Evolutionary conservation across 108 stramenopile species (phyloP).

Genomic region (Pseudonitzschia multistriata): DNA sequence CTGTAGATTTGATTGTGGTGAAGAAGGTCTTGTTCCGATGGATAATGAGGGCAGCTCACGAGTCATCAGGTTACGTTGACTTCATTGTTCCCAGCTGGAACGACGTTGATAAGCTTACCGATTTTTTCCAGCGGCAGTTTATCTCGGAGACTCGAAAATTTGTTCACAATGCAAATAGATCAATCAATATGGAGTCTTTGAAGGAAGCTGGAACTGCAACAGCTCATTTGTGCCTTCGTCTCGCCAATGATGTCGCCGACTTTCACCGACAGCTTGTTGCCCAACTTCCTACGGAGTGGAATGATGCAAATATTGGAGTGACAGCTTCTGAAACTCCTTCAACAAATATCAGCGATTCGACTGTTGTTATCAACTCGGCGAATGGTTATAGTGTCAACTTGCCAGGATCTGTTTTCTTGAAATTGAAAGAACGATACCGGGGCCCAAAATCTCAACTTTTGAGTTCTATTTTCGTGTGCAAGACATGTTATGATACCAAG

Average conservation of each 20-base stretch:
- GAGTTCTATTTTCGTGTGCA: conserved; percentile 57
- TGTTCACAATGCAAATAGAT: conserved; percentile 23
- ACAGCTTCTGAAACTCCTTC: conserved; percentile 29
- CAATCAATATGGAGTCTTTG: conserved; percentile 69
- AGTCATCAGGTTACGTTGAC: conserved; percentile 58
- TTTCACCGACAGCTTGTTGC: conserved; percentile 48
- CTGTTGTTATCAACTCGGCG: conserved; percentile 66
- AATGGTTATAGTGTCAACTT: conserved; percentile 54
- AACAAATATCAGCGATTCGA: conserved; percentile 21
- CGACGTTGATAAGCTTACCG: conserved; percentile 55
- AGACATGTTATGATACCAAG: conserved; percentile 75
- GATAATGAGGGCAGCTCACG: conserved; percentile 83
- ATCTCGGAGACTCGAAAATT: conserved; percentile 72
- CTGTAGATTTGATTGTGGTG: conserved; percentile 48
- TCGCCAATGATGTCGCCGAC: conserved; percentile 61
- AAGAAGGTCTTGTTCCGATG: conserved; percentile 77
- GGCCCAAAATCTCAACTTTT: conserved; percentile 61
- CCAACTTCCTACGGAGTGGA: conserved; percentile 57
- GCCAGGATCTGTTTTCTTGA: conserved; percentile 37
- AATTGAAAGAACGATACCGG: conserved; percentile 55
- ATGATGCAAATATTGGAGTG: conserved; percentile 63
- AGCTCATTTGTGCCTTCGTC: conserved; percentile 60
- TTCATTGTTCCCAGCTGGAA: conserved; percentile 85
- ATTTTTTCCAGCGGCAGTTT: conserved; percentile 83
- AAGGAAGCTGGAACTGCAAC: conserved; percentile 73